Base-by-base conservation (phyloP, 2,329 filamentous ascomycete species). In the Neophaeococcomyces aloes region DNA sequence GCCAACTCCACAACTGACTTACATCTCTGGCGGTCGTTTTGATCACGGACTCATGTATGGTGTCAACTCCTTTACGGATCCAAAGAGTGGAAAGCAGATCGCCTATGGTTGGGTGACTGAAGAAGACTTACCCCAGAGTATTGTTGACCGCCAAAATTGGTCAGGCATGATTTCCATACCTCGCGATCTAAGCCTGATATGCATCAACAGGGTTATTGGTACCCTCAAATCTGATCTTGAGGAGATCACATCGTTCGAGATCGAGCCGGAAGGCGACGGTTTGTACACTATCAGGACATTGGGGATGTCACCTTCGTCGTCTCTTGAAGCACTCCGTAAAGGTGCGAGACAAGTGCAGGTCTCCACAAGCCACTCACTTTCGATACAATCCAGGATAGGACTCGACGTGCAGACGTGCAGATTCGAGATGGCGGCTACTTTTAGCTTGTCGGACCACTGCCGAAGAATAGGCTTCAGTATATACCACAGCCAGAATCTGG, bases 91-190 rank as follows among this genome's bases (percentile, higher is more conserved):
- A 0, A 59, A 59, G 31, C 60, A 64, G 8, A 59, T 74, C 3
- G 59, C 68, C 1, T 72, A 64, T 55, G 69, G 69, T 3, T 74
- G 71, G 71, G 59, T 75, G 29, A 66, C 63, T 1, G 70, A 75
- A 49, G 70, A 75, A 10, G 68, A 72, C 40, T 49, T 74, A 3
- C 62, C 68, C 1, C 59, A 70, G 44, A 49, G 57, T 2, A 49
- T 65, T 11, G 64, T 68, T 3, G 60, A 67, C 44, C 53, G 57
- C 1, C 68, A 73, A 50, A 67, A 66, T 8, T 74, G 70, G 69
- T 72, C 66, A 15, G 70, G 71, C 1, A 53, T 66, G 44, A 56
- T 73, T 7, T 70, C 69, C 1, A 47, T 73, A 4, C 70, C 70
- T 1, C 57, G 69, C 13, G 64, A 65, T 15, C 46, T 72, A 1